These are phyloP conservation scores for Skeletonema marinoi DNA, from an alignment of 108 stramenopile genomes.

Conservation along the genomic window DNA sequence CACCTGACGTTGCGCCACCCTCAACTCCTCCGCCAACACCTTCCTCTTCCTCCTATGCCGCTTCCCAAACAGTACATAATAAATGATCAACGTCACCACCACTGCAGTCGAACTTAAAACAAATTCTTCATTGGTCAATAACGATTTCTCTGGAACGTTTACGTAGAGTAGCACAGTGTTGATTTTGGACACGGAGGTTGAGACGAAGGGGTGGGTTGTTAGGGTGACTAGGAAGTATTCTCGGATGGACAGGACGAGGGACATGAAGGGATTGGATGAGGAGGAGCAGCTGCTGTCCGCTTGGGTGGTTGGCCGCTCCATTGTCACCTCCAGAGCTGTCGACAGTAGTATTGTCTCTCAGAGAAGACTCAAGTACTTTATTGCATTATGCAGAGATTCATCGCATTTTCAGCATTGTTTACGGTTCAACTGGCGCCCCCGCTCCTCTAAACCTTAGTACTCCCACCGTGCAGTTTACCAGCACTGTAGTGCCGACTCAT, in stretches of 20 bases:
- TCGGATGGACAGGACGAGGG: slow-evolving; percentile 35
- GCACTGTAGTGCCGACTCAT: too few relatives aligned
- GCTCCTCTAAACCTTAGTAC: too few relatives aligned
- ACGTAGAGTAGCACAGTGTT: slow-evolving; percentile 26
- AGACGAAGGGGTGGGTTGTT: slow-evolving; percentile 24
- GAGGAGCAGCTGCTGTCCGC: not conserved
- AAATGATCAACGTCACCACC: slow-evolving; percentile 54
- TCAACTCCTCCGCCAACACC: slow-evolving; percentile 58
- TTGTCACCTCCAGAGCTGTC: too few relatives aligned
- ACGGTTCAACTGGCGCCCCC: too few relatives aligned
- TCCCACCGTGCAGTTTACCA: too few relatives aligned
- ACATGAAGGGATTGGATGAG: slow-evolving; percentile 17
- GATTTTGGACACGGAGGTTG: slow-evolving; percentile 23
- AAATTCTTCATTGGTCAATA: slow-evolving; percentile 54
- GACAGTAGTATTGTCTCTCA: too few relatives aligned
- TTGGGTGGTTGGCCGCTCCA: too few relatives aligned
- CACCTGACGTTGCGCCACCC: slow-evolving; percentile 55
- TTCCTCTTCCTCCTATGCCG: slow-evolving; percentile 59
- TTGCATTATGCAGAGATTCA: too few relatives aligned
- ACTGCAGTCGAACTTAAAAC: slow-evolving; percentile 32
- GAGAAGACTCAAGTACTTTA: too few relatives aligned
- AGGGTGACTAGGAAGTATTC: slow-evolving; percentile 33
- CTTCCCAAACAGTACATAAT: slow-evolving; percentile 64
- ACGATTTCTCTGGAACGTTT: slow-evolving; percentile 41
- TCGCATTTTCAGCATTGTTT: too few relatives aligned